Percentiles rank a stretch among this genome's conserved stretches.
Conservation (phyloP, 1,284 basidiomycete species). For the Dichomitus squalens region DNA sequence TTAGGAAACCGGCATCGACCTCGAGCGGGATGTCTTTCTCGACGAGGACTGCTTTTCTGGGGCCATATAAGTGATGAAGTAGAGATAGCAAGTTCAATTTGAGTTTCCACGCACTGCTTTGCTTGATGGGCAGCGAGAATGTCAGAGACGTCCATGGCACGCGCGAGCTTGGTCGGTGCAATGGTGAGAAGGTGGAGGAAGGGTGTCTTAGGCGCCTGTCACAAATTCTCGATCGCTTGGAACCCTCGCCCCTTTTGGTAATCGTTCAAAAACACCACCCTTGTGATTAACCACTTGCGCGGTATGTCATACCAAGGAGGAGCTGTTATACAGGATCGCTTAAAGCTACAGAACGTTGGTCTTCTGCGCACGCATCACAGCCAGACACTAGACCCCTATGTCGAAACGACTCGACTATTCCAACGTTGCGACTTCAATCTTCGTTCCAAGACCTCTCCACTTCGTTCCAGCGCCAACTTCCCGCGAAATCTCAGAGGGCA, state of each 20-base stretch:
- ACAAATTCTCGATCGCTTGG: slow-evolving; percentile 16
- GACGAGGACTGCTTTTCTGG: slow-evolving; percentile 67
- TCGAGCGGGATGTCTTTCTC: slow-evolving; percentile 83
- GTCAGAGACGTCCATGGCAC: slow-evolving; percentile 76
- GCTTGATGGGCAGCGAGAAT: slow-evolving; percentile 70
- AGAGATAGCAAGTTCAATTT: neutral
- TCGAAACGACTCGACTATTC: neutral
- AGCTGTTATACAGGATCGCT: neutral
- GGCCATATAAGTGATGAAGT: neutral
- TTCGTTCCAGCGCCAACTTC: slow-evolving; percentile 64
- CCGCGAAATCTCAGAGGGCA: slow-evolving; percentile 63
- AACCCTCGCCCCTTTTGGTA: slow-evolving; percentile 3
- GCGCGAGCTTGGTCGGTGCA: neutral
- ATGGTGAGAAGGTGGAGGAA: neutral
- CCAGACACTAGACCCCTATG: too few relatives aligned
- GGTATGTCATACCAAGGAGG: neutral
- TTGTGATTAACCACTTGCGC: neutral
- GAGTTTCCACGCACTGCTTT: slow-evolving; percentile 51
- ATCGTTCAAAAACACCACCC: slow-evolving; percentile 4
- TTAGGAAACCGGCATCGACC: slow-evolving; percentile 82
- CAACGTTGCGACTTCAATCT: slow-evolving; percentile 41
- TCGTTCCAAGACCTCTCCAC: slow-evolving; percentile 77
- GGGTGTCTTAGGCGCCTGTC: neutral
- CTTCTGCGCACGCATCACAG: neutral
- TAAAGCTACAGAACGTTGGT: neutral